Base-by-base conservation (phyloP, 2,329 filamentous ascomycete genomes). In the Colletotrichum magnum region DNA sequence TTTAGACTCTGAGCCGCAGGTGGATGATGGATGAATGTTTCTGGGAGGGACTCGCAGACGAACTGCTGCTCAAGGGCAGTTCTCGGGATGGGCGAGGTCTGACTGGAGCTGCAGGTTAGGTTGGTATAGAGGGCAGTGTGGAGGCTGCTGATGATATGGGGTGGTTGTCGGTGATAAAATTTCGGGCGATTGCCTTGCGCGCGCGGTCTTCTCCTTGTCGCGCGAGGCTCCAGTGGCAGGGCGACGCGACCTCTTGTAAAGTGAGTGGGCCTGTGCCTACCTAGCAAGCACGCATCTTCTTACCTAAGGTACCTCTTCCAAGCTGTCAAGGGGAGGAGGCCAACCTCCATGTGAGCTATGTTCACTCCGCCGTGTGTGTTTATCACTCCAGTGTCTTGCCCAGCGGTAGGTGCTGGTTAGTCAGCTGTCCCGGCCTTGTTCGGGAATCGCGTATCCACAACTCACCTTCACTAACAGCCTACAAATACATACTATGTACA, bases 171-270 rank as follows among this genome's bases (percentile, higher is more conserved):
- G 43, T 57, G 63, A 61, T 69, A 61, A 69, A 69, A 67, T 57
- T 67, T 69, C 63, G 51, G 63, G 62, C 57, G 57, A 52, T 61
- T 53, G 63, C 60, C 26, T 48, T 36, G 32, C 32, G 41, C 51
- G 50, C 66, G 66, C 63, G 32, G 54, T 56, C 48, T 48, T 65
- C 62, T 65, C 54, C 48, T 68, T 32, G 66, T 69, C 66, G 66
- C 66, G 66, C 61, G 51, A 69, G 66, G 66, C 61, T 66, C 28
- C 18, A 56, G 63, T 69, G 67, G 67, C 67, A 69, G 56, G 39
- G 63, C 56, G 67, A 69, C 67, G 67, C 67, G 67, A 69, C 67
- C 58, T 69, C 32, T 36, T 6, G 58, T 69, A 61, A 69, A 69
- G 67, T 69, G 67, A 39, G 45, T 57, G 62, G 67, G 63, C 2